Evolutionary conservation across 306 rosid genomes (phyloP).

Genomic region (Elaeagnus macrophylla): DNA sequence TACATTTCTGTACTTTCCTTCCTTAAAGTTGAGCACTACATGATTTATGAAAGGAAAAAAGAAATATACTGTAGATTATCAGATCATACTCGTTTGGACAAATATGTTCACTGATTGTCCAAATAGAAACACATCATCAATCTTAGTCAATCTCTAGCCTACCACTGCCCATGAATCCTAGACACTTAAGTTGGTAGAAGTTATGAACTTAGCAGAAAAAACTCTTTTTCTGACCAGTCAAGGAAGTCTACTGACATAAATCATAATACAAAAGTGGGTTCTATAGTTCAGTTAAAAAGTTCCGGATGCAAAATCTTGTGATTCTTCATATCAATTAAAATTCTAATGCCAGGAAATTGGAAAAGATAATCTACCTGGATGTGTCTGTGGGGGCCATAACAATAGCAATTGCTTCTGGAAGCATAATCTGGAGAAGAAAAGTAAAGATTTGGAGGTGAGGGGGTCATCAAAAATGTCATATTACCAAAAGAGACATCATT

Average conservation of each 20-base stretch:
- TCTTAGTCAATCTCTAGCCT: neutral
- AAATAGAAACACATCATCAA: no score
- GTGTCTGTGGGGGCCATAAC: slow-evolving; percentile 99
- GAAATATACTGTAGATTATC: no score
- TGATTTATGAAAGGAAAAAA: no score
- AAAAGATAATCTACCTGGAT: slow-evolving; percentile 40
- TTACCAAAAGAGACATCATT: no score
- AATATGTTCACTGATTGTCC: neutral
- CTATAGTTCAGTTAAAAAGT: neutral
- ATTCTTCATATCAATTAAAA: neutral
- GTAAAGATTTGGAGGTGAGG: neutral
- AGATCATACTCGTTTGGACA: neutral
- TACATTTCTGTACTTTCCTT: no score
- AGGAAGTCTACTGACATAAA: neutral
- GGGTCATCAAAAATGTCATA: no score
- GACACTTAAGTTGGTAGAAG: neutral
- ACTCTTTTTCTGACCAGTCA: neutral
- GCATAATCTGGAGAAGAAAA: slow-evolving; percentile 59
- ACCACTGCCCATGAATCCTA: neutral
- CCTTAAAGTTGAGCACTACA: no score
- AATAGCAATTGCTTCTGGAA: slow-evolving; percentile 95
- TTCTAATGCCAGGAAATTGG: neutral
- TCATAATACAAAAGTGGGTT: neutral
- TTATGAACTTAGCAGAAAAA: no score
- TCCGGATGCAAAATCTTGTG: neutral